A percentile compares a stretch with the other conserved stretches of the same genome.
phyloP scores from a whole-genome alignment of 2,329 filamentous ascomycete genomes.

The Pseudogymnoascus sp. region DNA sequence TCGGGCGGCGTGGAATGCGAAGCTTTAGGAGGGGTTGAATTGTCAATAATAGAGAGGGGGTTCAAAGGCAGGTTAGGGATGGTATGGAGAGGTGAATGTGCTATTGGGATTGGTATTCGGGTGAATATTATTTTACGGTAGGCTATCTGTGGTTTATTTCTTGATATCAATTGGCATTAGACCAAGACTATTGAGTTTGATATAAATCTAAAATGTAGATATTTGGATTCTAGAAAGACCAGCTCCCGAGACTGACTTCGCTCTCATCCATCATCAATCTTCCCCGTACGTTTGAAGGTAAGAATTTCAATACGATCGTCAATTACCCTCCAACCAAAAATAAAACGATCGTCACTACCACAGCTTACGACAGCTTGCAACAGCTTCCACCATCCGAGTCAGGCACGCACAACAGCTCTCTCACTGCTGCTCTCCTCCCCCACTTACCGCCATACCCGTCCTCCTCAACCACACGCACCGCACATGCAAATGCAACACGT shows the following conservation, averaged over 20 bases:
- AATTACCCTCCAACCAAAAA: not conserved
- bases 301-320: not conserved
- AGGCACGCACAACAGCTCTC: not conserved
- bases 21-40: slow-evolving; percentile 28
- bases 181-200: not conserved
- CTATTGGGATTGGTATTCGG: not conserved
- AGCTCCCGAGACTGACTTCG: not conserved
- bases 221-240: not conserved
- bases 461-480: not conserved
- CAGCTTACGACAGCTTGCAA: not conserved
- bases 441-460: not conserved
- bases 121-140: not conserved
- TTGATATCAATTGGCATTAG: not conserved
- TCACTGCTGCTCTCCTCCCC: not conserved
- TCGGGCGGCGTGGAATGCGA: slow-evolving; percentile 40
- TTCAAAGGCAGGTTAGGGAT: not conserved
- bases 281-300: not conserved
- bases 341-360: not conserved
- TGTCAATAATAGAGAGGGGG: not conserved
- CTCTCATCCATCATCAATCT: not conserved
- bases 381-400: not conserved
- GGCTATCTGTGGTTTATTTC: not conserved
- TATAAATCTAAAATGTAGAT: not conserved
- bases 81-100: not conserved
- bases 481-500: slow-evolving; percentile 10